Evolutionary conservation across 2,329 filamentous ascomycete genomes (phyloP).

Genomic region (Sporothrix curviconia): DNA sequence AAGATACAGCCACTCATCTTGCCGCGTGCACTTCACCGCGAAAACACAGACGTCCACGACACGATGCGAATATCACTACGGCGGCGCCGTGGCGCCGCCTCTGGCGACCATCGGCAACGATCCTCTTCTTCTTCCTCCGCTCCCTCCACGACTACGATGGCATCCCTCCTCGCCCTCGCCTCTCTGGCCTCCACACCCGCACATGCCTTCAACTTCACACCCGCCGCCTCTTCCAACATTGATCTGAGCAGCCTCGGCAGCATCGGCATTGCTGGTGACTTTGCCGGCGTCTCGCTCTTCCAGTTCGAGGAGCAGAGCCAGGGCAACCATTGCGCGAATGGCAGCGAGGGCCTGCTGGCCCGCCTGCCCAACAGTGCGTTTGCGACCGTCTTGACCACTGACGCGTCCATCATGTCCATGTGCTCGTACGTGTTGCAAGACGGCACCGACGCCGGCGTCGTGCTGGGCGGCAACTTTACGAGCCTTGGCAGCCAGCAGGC

Average conservation of each 20-base stretch:
- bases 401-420: slow-evolving; percentile 83
- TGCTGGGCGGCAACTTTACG: slow-evolving; percentile 94
- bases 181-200: slow-evolving; percentile 36
- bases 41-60: slow-evolving; percentile 8
- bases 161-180: slow-evolving; percentile 34
- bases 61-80: slow-evolving; percentile 44
- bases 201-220: slow-evolving; percentile 51
- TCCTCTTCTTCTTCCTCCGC: slow-evolving; percentile 19
- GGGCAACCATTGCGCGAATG: slow-evolving; percentile 60
- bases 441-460: slow-evolving; percentile 63
- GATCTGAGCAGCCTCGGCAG: slow-evolving; percentile 73
- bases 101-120: slow-evolving; percentile 27
- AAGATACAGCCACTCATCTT: no score
- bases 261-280: slow-evolving; percentile 82
- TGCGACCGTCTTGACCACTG: slow-evolving; percentile 64
- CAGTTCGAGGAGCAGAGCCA: slow-evolving; percentile 75
- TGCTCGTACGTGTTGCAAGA: slow-evolving; percentile 66
- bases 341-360: slow-evolving; percentile 72
- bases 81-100: slow-evolving; percentile 32
- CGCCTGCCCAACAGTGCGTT: slow-evolving; percentile 82
- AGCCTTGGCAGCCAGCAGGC: slow-evolving; percentile 72
- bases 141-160: background rate
- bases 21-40: no score
- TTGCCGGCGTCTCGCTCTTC: slow-evolving; percentile 85
- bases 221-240: slow-evolving; percentile 63